A percentile compares a stretch with the other conserved stretches of the same genome.
Conservation (phyloP, 441 rosid species). For the Sinapis alba region DNA sequence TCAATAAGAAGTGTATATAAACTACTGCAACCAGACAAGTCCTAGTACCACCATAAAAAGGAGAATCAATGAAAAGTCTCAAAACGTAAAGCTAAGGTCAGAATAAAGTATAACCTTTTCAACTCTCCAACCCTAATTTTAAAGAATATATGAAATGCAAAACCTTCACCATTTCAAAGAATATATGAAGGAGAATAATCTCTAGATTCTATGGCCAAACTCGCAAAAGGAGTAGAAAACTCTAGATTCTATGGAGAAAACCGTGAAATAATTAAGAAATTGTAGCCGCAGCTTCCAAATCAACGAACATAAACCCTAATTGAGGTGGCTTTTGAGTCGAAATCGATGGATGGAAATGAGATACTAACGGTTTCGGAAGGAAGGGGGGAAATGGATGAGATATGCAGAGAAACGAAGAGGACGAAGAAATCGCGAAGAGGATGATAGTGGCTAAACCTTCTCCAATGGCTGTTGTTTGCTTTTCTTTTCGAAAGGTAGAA, state of each 20-base stretch:
- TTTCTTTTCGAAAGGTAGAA: slow-evolving; percentile 23
- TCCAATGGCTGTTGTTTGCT: slow-evolving; percentile 31
- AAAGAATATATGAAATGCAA: slow-evolving; percentile 6
- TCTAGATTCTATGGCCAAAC: not conserved
- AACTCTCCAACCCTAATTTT: not conserved
- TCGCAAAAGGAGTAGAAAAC: not conserved
- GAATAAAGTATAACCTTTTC: not conserved
- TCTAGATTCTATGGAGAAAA: not conserved
- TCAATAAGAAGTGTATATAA: not conserved
- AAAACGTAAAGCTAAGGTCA: not conserved
- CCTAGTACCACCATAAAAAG: not conserved
- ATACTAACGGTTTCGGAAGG: not conserved
- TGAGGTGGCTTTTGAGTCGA: slow-evolving; percentile 12
- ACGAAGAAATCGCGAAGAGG: slow-evolving; percentile 13
- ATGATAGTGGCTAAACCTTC: slow-evolving; percentile 40
- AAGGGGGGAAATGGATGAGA: not conserved
- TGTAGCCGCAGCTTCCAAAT: not conserved
- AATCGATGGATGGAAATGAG: not conserved
- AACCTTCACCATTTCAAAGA: not conserved
- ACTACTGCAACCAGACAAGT: slow-evolving; percentile 12
- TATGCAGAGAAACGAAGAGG: slow-evolving; percentile 22
- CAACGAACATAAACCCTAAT: slow-evolving; percentile 34
- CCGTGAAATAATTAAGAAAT: not conserved
- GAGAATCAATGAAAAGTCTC: not conserved
- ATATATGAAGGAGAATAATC: not conserved